Percentiles rank a stretch among this genome's conserved stretches.
Evolutionary conservation across 768 basidiomycete species (phyloP).

Genomic region (Trametes cinnabarina): DNA sequence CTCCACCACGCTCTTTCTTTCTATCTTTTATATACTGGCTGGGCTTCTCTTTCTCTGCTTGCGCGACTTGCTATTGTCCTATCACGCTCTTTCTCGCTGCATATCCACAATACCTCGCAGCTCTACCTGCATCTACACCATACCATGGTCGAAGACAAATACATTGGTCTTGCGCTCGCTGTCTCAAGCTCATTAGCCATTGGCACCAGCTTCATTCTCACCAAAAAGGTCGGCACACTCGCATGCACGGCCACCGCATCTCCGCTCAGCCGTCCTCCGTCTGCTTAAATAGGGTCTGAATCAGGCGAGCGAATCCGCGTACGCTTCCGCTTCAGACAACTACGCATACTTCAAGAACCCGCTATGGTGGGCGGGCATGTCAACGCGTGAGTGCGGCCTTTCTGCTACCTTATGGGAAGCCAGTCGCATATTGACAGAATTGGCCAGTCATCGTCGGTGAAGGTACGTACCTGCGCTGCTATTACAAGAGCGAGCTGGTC

Average conservation of each 20-base stretch:
- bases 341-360: conserved; percentile 85
- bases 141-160: conserved; percentile 88
- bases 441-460: conserved; percentile 88
- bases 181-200: conserved; percentile 83
- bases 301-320: conserved; percentile 66
- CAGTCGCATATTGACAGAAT: conserved; percentile 1
- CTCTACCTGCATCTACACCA: too few relatives aligned
- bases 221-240: conserved; percentile 77
- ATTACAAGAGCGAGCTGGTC: conserved; percentile 19
- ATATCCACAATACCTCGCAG: too few relatives aligned
- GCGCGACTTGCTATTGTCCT: background rate
- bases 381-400: conserved; percentile 66
- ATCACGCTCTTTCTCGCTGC: conserved; percentile 12
- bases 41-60: background rate
- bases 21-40: background rate
- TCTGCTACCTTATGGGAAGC: background rate
- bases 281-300: conserved; percentile 92
- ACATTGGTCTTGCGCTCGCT: conserved; percentile 89
- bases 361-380: conserved; percentile 97
- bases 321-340: conserved; percentile 70
- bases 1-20: background rate
- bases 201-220: conserved; percentile 96
- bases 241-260: background rate
- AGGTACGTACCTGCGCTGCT: conserved; percentile 43
- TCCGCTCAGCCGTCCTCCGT: background rate